Percentiles rank a stretch among this genome's conserved stretches.
These are phyloP conservation scores for Arabidopsis suecica DNA, from an alignment of 345 rosid species.

Conservation along the genomic window DNA sequence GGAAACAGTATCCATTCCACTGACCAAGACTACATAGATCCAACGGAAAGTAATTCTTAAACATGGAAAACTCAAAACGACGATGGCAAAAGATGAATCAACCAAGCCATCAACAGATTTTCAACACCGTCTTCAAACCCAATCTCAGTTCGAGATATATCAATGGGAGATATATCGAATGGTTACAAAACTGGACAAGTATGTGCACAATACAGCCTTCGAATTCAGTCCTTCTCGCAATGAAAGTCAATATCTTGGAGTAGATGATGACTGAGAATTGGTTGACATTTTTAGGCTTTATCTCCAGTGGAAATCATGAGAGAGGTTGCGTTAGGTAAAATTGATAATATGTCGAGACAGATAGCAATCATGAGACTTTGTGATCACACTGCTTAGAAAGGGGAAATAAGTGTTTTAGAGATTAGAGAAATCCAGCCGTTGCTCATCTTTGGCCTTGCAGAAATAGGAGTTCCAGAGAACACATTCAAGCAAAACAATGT, in stretches of 20 bases:
- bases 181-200: not conserved
- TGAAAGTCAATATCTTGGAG: not conserved
- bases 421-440: slow-evolving; percentile 2
- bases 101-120: too few species aligned
- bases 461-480: slow-evolving; percentile 2
- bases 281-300: not conserved
- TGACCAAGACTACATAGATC: slow-evolving; percentile 22
- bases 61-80: too few species aligned
- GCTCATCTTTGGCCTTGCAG: slow-evolving; percentile 9
- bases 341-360: slow-evolving; percentile 1
- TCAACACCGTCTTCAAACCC: too few species aligned
- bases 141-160: too few species aligned
- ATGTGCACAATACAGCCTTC: not conserved
- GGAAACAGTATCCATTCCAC: slow-evolving; percentile 47
- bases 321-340: not conserved
- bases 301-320: not conserved
- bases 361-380: not conserved
- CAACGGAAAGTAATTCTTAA: not conserved
- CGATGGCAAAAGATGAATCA: too few species aligned
- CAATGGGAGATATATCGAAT: not conserved
- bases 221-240: not conserved
- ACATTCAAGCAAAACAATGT: not conserved
- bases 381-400: slow-evolving; percentile 1
- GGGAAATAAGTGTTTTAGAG: not conserved
- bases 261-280: not conserved